Evolutionary conservation across 345 rosid species (phyloP).

Genomic region (Linum usitatissimum): DNA sequence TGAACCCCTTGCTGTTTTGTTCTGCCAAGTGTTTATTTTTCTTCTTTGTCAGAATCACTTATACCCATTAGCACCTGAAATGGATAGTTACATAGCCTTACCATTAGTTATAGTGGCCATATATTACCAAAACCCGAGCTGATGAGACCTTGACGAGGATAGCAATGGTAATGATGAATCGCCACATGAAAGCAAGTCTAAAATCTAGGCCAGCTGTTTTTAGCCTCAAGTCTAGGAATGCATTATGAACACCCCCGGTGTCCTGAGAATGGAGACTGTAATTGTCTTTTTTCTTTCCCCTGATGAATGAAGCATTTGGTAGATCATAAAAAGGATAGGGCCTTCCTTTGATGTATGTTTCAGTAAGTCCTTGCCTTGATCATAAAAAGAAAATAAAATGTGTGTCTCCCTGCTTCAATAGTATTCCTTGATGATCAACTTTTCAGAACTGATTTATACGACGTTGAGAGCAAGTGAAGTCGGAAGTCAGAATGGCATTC

Average conservation of each 20-base stretch:
- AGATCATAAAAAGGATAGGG: not conserved
- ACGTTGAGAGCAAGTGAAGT: slow-evolving; percentile 38
- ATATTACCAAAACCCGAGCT: no score
- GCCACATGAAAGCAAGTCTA: no score
- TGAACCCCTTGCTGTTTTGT: not conserved
- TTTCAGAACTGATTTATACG: slow-evolving; percentile 38
- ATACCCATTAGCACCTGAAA: not conserved
- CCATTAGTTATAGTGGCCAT: not conserved
- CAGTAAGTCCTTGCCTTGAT: no score
- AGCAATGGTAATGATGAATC: no score
- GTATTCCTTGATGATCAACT: slow-evolving; percentile 25
- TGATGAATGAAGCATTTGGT: no score
- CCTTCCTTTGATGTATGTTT: not conserved
- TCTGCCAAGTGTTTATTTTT: not conserved
- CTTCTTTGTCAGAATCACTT: not conserved
- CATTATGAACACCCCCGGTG: no score
- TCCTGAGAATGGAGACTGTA: no score
- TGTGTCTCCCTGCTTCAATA: slow-evolving; percentile 2
- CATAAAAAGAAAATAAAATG: not conserved
- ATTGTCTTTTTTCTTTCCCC: no score
- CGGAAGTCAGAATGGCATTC: slow-evolving; percentile 1
- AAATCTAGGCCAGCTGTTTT: no score
- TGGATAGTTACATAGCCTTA: not conserved
- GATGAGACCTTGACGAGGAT: not conserved
- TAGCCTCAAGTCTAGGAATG: no score